Base-by-base conservation (phyloP, 345 rosid species). In the Acer saccharum region DNA sequence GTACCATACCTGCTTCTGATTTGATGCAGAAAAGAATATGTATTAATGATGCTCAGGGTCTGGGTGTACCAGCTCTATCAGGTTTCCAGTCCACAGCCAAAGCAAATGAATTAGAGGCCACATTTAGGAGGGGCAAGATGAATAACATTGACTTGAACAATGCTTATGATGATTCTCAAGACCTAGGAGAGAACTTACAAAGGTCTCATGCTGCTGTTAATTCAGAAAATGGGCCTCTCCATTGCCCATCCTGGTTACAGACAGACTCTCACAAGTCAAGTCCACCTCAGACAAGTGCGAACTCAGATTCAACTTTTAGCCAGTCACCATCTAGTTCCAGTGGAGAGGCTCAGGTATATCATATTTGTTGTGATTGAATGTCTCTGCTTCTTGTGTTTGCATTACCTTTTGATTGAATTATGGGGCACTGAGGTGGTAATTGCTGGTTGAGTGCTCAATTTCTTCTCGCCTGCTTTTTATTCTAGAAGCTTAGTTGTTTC, bases 301-400 rank as follows among this genome's bases (percentile, higher is more conserved):
- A 76, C 77, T 90, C 88, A 6, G 90, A 87, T 84, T 85, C 91
- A 70, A 88, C 89, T 39, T 85, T 87, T 74, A 80, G 84, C 13
- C 90, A 74, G 55, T 91, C 96, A 80, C 91, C 91, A 71, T 87
- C 90, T 57, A 87, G 88, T 81, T 90, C 93, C 68, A 83, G 79
- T 81, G 91, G 90, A 77, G 93, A 91, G 73, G 87, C 79, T 82
- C 91, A 87, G 93, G 93, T 91, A 81, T 44, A 62, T 46, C 52
- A n/a, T 35, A 4, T 44, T 57, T 75, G 68, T 60, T 77, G 29
- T 17, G 9, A 46, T 74, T 43, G 32, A 62, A 54, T 27, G 6
- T 71, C 3, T 3, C 17, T 60, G 44, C n/a, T 72, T 75, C 50
- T 80, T 57, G 7, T 71, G 48, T 71, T 14, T 60, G 12, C 21